phyloP scores from a whole-genome alignment of 2,329 filamentous ascomycete genomes.

The Pseudogymnoascus sp. region DNA sequence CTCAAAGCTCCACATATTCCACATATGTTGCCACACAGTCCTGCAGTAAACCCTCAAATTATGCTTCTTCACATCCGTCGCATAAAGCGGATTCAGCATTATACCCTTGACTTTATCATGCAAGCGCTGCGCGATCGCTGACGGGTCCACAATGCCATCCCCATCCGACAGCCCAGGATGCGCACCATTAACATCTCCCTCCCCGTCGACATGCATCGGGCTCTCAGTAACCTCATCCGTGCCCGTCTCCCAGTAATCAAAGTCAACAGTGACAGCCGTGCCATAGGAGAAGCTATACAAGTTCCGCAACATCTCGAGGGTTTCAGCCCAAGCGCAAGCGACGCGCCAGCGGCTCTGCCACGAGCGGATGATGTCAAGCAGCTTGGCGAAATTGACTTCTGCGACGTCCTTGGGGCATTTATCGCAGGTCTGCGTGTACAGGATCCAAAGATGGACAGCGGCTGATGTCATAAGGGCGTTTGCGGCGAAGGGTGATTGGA shows the following conservation, averaged over 20 bases:
- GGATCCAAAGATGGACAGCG: constrained; percentile 3
- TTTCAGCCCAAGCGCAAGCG: background rate
- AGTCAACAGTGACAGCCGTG: constrained; percentile 4
- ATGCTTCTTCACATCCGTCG: constrained; percentile 10
- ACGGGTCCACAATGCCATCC: constrained; percentile 1
- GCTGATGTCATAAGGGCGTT: constrained; percentile 10
- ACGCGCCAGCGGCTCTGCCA: background rate
- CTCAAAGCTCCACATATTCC: constrained; percentile 10
- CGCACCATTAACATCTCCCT: background rate
- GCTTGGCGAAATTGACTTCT: background rate
- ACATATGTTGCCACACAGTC: constrained; percentile 15
- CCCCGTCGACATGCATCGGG: background rate
- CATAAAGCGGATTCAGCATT: constrained; percentile 2
- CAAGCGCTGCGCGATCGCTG: background rate
- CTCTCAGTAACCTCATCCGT: background rate
- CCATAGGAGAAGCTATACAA: constrained; percentile 14
- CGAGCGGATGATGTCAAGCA: constrained; percentile 13
- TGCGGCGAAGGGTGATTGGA: constrained; percentile 10
- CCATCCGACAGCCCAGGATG: background rate
- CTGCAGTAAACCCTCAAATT: constrained; percentile 13
- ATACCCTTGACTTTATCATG: constrained; percentile 11
- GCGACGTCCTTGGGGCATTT: constrained; percentile 11
- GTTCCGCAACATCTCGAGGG: constrained; percentile 12
- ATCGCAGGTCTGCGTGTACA: constrained; percentile 9
- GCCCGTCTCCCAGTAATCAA: constrained; percentile 13